Evolutionary conservation across 2,329 filamentous ascomycete species (phyloP).

Genomic region (Penicillium sp.): DNA sequence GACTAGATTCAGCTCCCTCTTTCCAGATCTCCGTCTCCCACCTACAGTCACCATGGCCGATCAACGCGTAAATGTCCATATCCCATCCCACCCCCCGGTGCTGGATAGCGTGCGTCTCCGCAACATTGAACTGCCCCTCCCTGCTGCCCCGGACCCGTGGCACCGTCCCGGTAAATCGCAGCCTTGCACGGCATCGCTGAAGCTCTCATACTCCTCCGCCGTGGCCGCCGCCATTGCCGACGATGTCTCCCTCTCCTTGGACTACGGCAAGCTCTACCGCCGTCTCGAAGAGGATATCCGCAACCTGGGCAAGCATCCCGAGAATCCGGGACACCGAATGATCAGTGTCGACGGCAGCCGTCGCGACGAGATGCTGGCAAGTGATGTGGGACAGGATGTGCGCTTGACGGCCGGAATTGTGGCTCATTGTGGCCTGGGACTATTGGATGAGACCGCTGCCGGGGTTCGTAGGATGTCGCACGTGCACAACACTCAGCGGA

Average conservation of each 20-base stretch:
- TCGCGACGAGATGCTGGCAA: conserved; percentile 24
- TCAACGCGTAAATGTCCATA: too few species aligned
- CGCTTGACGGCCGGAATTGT: conserved; percentile 30
- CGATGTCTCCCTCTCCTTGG: conserved; percentile 39
- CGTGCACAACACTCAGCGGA: too few species aligned
- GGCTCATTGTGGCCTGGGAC: conserved; percentile 28
- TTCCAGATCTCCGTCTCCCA: too few species aligned
- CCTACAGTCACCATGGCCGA: too few species aligned
- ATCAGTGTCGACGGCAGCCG: conserved; percentile 24
- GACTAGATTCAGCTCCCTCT: too few species aligned
- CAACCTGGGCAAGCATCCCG: conserved; percentile 21
- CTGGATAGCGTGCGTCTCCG: conserved; percentile 36
- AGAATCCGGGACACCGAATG: conserved; percentile 20
- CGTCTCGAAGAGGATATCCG: conserved; percentile 31
- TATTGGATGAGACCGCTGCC: too few species aligned
- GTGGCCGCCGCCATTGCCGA: conserved; percentile 37
- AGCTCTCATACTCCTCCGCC: conserved; percentile 36
- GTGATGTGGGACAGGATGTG: conserved; percentile 28
- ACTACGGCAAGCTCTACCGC: conserved; percentile 43
- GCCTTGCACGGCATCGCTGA: conserved; percentile 38
- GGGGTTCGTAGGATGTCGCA: too few species aligned
- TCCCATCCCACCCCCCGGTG: conserved; percentile 26
- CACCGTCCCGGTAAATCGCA: conserved; percentile 39
- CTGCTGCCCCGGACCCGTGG: conserved; percentile 41
- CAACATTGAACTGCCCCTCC: conserved; percentile 38